phyloP scores from a whole-genome alignment of 441 rosid species.

The Rhodomyrtus psidioides region DNA sequence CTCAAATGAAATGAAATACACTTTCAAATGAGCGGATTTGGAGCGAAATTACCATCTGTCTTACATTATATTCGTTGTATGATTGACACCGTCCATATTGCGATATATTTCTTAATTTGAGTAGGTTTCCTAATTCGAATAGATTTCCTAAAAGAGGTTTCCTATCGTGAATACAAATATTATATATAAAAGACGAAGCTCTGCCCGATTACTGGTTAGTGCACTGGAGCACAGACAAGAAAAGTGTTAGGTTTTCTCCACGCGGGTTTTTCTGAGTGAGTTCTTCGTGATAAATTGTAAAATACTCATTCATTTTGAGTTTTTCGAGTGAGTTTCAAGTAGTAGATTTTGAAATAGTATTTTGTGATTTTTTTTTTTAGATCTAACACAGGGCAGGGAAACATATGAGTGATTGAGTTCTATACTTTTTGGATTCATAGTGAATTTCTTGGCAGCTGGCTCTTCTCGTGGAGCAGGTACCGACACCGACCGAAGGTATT shows the following conservation, averaged over 20 bases:
- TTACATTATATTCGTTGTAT: background rate
- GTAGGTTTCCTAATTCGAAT: background rate
- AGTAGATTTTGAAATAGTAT: background rate
- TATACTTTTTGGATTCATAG: background rate
- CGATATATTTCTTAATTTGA: background rate
- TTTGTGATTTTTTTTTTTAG: background rate
- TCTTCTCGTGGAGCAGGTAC: background rate
- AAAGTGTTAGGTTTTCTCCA: background rate
- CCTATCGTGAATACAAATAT: background rate
- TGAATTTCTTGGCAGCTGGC: background rate
- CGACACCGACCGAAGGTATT: background rate
- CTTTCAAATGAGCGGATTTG: background rate
- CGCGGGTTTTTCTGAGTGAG: background rate
- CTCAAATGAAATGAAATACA: background rate
- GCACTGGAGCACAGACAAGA: background rate
- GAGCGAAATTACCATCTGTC: background rate
- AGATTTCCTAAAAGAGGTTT: background rate
- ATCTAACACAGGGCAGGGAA: background rate
- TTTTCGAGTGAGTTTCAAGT: background rate
- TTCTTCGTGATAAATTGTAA: background rate
- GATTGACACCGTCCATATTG: background rate
- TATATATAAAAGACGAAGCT: background rate
- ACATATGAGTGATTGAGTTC: background rate
- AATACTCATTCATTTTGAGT: background rate
- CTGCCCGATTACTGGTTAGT: background rate